Conservation (phyloP, 2,329 filamentous ascomycete genomes). For the Graphiopsis chlorocephala region DNA sequence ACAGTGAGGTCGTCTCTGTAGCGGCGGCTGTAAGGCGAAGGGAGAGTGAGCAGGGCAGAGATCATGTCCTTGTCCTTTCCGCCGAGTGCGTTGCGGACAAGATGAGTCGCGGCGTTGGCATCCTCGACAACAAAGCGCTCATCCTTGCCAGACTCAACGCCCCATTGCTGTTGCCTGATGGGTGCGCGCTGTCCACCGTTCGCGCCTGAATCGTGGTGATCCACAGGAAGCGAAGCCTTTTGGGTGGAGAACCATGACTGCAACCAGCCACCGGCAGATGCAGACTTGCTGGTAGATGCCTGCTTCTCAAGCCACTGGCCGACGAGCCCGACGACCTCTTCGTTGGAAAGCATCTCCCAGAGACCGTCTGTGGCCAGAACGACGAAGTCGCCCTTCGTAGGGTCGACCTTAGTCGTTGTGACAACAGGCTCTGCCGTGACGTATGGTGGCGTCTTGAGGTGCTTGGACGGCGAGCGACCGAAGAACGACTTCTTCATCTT, state of each 20-base stretch:
- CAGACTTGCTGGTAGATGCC: conserved; percentile 37
- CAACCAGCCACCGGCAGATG: conserved; percentile 58
- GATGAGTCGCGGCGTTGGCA: conserved; percentile 92
- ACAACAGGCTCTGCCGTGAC: conserved; percentile 95
- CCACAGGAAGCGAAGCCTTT: conserved; percentile 65
- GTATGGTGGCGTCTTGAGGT: conserved; percentile 89
- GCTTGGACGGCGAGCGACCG: conserved; percentile 70
- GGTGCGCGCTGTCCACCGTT: conserved; percentile 75
- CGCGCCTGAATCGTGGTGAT: conserved; percentile 54
- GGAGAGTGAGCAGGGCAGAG: conserved; percentile 84
- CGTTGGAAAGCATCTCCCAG: conserved; percentile 99
- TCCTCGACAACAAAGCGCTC: conserved; percentile 92
- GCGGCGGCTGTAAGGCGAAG: conserved; percentile 83
- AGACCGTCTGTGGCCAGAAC: conserved; percentile 95
- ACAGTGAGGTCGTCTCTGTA: conserved; percentile 96
- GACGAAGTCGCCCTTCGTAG: conserved; percentile 87
- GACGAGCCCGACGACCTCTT: conserved; percentile 94
- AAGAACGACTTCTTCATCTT: conserved; percentile 85
- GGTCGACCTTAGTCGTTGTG: conserved; percentile 87
- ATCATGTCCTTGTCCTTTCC: conserved; percentile 93
- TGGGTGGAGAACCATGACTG: conserved; percentile 64
- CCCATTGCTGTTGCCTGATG: conserved; percentile 88
- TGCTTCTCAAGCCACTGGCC: conserved; percentile 95
- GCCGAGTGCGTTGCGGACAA: conserved; percentile 90
- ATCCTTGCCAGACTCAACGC: conserved; percentile 68